Conservation (phyloP, 345 rosid species). For the Aquilaria sinensis region DNA sequence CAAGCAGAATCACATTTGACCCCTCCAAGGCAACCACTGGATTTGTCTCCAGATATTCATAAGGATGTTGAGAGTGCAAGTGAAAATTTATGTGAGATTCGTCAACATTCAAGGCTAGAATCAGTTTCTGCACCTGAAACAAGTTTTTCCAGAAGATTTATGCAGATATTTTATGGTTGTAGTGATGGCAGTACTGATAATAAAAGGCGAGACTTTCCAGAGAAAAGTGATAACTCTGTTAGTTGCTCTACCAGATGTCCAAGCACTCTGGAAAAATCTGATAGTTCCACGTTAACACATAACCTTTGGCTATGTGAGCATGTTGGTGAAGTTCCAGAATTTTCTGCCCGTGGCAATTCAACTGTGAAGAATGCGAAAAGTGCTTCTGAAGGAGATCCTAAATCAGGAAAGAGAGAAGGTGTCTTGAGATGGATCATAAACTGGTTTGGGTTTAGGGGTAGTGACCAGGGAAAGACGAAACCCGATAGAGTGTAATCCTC, state of each 20-base stretch:
- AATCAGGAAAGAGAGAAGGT: constrained; percentile 18
- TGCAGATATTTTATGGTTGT: constrained; percentile 45
- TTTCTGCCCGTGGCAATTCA: constrained; percentile 19
- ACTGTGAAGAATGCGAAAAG: constrained; percentile 19
- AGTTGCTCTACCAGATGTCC: constrained; percentile 16
- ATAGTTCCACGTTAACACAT: neutral
- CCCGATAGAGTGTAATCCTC: constrained; percentile 14
- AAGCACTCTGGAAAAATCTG: constrained; percentile 11
- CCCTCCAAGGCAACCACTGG: constrained; percentile 2
- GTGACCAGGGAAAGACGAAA: constrained; percentile 17
- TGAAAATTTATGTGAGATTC: constrained; percentile 11
- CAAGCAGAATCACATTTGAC: constrained; percentile 15
- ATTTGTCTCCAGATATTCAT: constrained; percentile 10
- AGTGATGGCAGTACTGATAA: constrained; percentile 14
- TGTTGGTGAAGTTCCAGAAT: constrained; percentile 6
- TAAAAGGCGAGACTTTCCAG: constrained; percentile 15
- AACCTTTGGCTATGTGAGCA: constrained; percentile 3
- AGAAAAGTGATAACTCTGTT: constrained; percentile 13
- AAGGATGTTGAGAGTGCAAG: constrained; percentile 11
- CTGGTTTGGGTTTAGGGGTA: constrained; percentile 32
- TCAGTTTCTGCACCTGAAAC: constrained; percentile 29
- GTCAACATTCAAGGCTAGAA: constrained; percentile 12
- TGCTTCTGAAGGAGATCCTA: constrained; percentile 15
- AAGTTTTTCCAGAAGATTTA: constrained; percentile 31
- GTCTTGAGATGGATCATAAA: constrained; percentile 26